Percentiles rank a stretch among this genome's conserved stretches.
These are phyloP conservation scores for Aspergillus sclerotiicarbonarius DNA, from an alignment of 495 filamentous ascomycete genomes.

Conservation along the genomic window DNA sequence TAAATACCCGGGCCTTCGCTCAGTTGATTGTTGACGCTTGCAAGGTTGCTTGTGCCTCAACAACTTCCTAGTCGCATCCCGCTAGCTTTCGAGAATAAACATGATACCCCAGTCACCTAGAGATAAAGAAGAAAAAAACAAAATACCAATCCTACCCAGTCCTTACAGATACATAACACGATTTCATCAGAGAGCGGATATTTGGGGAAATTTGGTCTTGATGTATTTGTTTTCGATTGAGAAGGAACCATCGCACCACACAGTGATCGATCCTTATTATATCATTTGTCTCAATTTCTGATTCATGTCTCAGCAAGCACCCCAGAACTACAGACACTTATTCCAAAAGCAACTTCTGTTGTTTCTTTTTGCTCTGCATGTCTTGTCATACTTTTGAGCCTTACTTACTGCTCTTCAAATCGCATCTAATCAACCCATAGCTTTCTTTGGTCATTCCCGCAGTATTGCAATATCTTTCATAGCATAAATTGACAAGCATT, in stretches of 20 bases:
- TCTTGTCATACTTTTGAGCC: neutral
- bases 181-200: no score
- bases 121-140: neutral
- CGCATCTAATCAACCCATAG: neutral
- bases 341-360: neutral
- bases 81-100: neutral
- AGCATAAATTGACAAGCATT: neutral
- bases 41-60: no score
- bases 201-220: neutral
- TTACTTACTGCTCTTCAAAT: no score
- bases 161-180: neutral
- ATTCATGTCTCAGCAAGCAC: neutral
- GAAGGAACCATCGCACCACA: neutral
- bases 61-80: no score
- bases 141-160: neutral
- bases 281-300: neutral
- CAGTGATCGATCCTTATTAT: neutral
- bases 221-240: neutral
- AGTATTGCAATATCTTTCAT: no score
- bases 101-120: neutral
- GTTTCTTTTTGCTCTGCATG: neutral
- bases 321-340: neutral
- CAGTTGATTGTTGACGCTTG: neutral
- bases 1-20: constrained; percentile 16
- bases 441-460: neutral